Percentiles rank a stretch among this genome's conserved stretches.
These are phyloP conservation scores for Phaffomyces thermotolerans DNA, from an alignment of 805 yeast genomes.

Conservation along the genomic window DNA sequence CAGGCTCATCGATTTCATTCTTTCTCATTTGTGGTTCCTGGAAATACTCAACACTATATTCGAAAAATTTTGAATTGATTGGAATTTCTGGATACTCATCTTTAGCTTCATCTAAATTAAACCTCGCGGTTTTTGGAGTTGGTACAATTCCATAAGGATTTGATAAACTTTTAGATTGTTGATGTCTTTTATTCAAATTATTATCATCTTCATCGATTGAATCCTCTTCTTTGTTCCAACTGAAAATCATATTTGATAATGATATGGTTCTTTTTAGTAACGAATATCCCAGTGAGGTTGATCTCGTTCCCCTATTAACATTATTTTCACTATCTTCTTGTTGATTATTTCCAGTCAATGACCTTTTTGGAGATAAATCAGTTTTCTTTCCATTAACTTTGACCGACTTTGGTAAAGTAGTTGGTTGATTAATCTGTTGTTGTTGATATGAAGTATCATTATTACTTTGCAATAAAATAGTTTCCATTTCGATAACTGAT, in stretches of 20 bases:
- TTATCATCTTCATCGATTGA: conserved; percentile 7
- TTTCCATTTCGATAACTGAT: conserved; percentile 60
- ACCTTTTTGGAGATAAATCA: conserved; percentile 7
- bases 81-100: conserved; percentile 35
- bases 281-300: conserved; percentile 10
- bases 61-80: conserved; percentile 55
- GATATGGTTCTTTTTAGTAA: conserved; percentile 22
- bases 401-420: conserved; percentile 30
- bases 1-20: conserved; percentile 83
- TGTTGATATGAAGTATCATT: conserved; percentile 15
- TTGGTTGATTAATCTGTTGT: conserved; percentile 22
- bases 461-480: conserved; percentile 45
- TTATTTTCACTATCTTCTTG: not conserved
- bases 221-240: conserved; percentile 17
- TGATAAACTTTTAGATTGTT: conserved; percentile 6
- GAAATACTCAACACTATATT: conserved; percentile 79
- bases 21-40: conserved; percentile 93
- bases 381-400: conserved; percentile 26
- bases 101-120: conserved; percentile 22
- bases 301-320: conserved; percentile 1
- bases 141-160: conserved; percentile 36
- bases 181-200: conserved; percentile 1
- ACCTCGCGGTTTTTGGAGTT: conserved; percentile 53
- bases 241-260: conserved; percentile 23
- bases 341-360: conserved; percentile 10